These are phyloP conservation scores for Fusarium chaquense DNA, from an alignment of 2,329 filamentous ascomycete species.

Conservation along the genomic window DNA sequence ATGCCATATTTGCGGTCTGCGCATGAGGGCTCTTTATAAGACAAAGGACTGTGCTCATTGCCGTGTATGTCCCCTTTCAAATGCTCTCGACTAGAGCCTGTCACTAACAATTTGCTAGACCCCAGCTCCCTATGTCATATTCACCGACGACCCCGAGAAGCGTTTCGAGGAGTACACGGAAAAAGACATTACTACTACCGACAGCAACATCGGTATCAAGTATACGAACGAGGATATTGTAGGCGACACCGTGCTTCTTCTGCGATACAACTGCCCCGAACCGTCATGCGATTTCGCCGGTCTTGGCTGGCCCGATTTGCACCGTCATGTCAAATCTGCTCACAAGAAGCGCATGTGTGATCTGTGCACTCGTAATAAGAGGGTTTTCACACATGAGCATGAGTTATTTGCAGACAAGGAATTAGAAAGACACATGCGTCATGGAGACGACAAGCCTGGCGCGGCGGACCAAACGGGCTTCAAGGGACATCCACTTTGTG, in stretches of 20 bases:
- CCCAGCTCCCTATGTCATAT: constrained; percentile 84
- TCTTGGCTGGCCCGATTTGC: constrained; percentile 69
- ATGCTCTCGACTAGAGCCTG: not conserved
- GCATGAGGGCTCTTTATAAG: constrained; percentile 94
- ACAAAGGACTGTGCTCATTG: constrained; percentile 97
- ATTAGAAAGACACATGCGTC: constrained; percentile 86
- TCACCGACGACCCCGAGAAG: constrained; percentile 87
- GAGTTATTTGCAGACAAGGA: constrained; percentile 87
- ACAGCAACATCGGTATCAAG: constrained; percentile 89
- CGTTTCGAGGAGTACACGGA: constrained; percentile 85
- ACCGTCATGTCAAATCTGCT: constrained; percentile 81
- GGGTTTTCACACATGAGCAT: constrained; percentile 98
- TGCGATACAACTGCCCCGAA: constrained; percentile 96
- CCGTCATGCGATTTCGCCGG: constrained; percentile 83
- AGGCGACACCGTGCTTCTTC: constrained; percentile 86
- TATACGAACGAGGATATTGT: constrained; percentile 92
- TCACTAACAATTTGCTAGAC: constrained; percentile 60
- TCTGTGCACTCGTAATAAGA: constrained; percentile 92
- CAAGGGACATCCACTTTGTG: constrained; percentile 93
- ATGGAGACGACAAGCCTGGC: constrained; percentile 91
- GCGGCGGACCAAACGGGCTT: constrained; percentile 94
- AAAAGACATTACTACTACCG: constrained; percentile 79
- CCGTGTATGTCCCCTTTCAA: constrained; percentile 68
- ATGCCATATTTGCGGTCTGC: constrained; percentile 93
- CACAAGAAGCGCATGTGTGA: constrained; percentile 94